Conservation (phyloP, 139 green algal species). For the Chlamydomonas asymmetrica region DNA sequence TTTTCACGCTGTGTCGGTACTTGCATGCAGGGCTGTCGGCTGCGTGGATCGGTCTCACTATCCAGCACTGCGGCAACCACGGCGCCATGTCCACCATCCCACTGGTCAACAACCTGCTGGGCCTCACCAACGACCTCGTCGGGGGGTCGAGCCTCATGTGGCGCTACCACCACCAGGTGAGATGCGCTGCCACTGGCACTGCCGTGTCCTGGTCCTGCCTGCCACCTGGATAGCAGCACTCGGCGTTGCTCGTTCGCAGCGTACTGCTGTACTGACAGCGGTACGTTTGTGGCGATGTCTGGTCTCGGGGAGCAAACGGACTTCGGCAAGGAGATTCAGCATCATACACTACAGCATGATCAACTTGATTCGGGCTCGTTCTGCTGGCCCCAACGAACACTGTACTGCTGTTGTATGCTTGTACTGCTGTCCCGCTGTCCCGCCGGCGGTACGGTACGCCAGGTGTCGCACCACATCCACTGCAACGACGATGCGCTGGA, state of each 20-base stretch:
- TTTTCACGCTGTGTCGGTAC: no score
- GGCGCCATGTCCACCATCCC: slow-evolving; percentile 84
- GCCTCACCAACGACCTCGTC: slow-evolving; percentile 73
- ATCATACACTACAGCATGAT: no score
- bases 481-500: slow-evolving; percentile 87
- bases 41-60: slow-evolving; percentile 80
- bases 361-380: no score
- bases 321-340: no score
- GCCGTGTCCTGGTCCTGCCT: no score
- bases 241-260: not conserved
- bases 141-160: slow-evolving; percentile 83
- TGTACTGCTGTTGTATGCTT: no score
- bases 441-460: slow-evolving; percentile 1
- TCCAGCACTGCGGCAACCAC: slow-evolving; percentile 90
- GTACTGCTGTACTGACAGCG: no score
- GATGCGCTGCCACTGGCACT: no score
- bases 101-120: slow-evolving; percentile 71
- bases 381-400: no score
- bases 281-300: no score
- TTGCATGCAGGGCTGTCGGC: slow-evolving; percentile 67
- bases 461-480: slow-evolving; percentile 89
- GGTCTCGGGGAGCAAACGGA: no score
- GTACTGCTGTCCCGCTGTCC: not conserved
- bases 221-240: not conserved
- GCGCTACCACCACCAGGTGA: slow-evolving; percentile 83